phyloP scores from a whole-genome alignment of 1,284 basidiomycete genomes.

The Albatrellus sp. region DNA sequence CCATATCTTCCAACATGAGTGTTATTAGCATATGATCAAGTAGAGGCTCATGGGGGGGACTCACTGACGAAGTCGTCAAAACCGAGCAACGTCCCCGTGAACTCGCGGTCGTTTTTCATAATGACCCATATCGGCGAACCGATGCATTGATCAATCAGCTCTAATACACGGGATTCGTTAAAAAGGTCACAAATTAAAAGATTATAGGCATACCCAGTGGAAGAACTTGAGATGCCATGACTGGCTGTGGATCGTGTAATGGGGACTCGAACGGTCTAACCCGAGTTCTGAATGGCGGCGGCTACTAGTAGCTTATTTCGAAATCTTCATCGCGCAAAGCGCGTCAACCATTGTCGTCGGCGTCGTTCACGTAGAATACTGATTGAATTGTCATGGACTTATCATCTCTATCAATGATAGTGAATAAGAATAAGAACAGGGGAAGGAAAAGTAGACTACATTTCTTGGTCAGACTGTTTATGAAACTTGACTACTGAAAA shows the following conservation, averaged over 20 bases:
- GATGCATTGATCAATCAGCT: constrained; percentile 91
- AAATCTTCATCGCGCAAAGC: neutral
- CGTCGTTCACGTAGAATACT: neutral
- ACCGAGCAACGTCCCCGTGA: constrained; percentile 89
- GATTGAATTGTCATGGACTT: neutral
- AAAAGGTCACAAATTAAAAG: neutral
- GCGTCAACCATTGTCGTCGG: no score
- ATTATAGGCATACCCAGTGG: constrained; percentile 29
- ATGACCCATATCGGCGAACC: constrained; percentile 93
- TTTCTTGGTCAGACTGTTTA: constrained; percentile 12
- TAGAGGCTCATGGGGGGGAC: constrained; percentile 26
- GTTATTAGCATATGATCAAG: neutral
- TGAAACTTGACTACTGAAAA: constrained; percentile 5
- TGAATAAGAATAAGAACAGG: neutral
- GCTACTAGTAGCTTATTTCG: neutral
- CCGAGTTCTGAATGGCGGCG: neutral
- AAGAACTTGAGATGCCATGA: constrained; percentile 57
- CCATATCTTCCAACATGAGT: constrained; percentile 66
- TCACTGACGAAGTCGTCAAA: constrained; percentile 99
- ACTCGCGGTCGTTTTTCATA: constrained; percentile 94
- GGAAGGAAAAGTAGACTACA: constrained; percentile 6
- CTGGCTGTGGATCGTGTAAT: neutral
- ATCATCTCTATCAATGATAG: neutral
- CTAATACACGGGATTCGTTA: constrained; percentile 24
- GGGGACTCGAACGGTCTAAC: neutral